Conservation (phyloP, 2,329 filamentous ascomycete species). For the Diaporthe nobilis region DNA sequence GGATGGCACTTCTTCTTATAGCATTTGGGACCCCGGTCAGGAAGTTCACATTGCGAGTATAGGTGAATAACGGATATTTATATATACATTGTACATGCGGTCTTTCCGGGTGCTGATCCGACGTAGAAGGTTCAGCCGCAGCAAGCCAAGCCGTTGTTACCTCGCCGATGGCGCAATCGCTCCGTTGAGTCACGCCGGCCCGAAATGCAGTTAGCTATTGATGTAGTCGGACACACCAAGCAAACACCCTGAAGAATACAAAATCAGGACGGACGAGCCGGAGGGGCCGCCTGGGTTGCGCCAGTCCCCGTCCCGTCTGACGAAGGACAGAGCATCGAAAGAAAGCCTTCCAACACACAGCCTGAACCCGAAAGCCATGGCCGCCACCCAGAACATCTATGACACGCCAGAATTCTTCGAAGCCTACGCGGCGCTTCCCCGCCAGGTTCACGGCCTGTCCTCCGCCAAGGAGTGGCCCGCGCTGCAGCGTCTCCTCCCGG, state of each 20-base stretch:
- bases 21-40: no score
- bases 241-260: neutral
- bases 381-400: neutral
- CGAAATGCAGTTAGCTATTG: neutral
- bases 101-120: no score
- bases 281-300: neutral
- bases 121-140: neutral
- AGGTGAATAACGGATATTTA: neutral
- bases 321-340: no score
- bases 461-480: conserved; percentile 1
- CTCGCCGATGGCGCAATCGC: neutral
- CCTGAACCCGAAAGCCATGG: neutral
- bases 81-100: neutral
- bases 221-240: neutral
- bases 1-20: neutral
- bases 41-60: neutral
- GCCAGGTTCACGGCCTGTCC: neutral
- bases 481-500: neutral
- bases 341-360: neutral
- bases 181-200: neutral
- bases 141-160: neutral
- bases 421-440: neutral
- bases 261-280: neutral
- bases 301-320: neutral
- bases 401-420: neutral